Evolutionary conservation across 768 basidiomycete genomes (phyloP), one percentile per base, ranked within the genome.

Genomic region (Mycena crocata): DNA sequence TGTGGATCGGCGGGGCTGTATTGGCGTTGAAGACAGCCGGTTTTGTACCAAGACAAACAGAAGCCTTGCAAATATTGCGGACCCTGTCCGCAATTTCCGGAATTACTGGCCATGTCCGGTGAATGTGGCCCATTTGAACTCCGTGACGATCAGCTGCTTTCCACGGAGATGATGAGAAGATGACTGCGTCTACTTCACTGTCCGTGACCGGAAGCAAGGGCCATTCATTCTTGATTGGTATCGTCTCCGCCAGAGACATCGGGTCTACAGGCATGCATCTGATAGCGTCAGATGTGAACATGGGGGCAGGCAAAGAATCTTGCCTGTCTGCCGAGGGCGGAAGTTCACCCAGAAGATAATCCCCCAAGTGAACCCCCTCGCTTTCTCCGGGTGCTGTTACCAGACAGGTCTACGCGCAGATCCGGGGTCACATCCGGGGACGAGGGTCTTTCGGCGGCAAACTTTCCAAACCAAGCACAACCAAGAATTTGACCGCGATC

Each of bases 251-350:
- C 7, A 39, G 30, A 10, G 5, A 23, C n/a, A 40, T 39, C 23
- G 37, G 37, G 26, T 54, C 52, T 54, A 26, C 23, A n/a, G 3
- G 4, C 17, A 7, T 3, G 23, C n/a, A 19, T 42, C n/a, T 23
- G 7, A 30, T 40, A n/a, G 56, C 42, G n/a, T 57, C 56, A 57
- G 56, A 57, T 45, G 56, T 45, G 42, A 34, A n/a, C 15, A 17
- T 10, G 15, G 56, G 40, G 56, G 31, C 56, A 57, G 56, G 55
- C 55, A 57, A 44, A 15, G 14, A 17, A 57, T 57, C 55, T 57
- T 57, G 55, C 55, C 55, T 57, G 55, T 57, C 55, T 40, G 39
- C 55, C 40, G 30, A 10, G 24, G 56, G 56, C 56, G 42, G 42
- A 57, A 57, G 56, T 57, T 24, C 56, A 31, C 23, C 31, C 28